Conservation (phyloP, 2,329 filamentous ascomycete genomes). For the Neopestalotiopsis sp. region DNA sequence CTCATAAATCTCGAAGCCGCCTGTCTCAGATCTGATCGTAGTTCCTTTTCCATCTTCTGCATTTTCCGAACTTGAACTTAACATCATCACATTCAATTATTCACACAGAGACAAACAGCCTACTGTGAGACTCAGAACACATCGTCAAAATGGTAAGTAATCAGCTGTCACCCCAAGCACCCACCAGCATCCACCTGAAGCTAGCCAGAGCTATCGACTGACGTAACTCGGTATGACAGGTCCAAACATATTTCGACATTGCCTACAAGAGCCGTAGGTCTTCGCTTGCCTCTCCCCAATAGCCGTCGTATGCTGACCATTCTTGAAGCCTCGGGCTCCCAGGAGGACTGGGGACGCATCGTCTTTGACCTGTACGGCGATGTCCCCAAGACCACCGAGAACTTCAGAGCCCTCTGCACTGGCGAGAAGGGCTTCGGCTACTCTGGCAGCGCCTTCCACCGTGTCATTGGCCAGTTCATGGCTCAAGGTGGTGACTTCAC, state of each 20-base stretch:
- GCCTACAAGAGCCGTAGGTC: not conserved
- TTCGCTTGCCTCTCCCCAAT: not conserved
- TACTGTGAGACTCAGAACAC: not conserved
- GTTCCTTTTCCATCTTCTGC: not conserved
- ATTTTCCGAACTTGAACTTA: not conserved
- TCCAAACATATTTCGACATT: not conserved
- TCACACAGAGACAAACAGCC: not conserved
- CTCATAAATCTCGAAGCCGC: not conserved
- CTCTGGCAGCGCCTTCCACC: slow-evolving; percentile 84
- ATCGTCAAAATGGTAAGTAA: not conserved
- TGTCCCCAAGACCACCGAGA: slow-evolving; percentile 86
- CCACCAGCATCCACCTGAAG: not conserved
- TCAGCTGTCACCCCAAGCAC: not conserved
- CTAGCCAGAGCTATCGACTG: not conserved
- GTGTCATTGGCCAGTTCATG: slow-evolving; percentile 93
- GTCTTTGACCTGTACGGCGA: slow-evolving; percentile 86
- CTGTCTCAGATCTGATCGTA: not conserved
- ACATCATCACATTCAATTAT: not conserved
- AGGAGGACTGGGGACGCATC: slow-evolving; percentile 50
- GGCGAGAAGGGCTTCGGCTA: slow-evolving; percentile 83
- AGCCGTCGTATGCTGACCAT: not conserved
- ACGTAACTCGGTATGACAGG: not conserved
- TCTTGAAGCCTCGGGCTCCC: not conserved
- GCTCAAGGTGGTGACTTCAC: slow-evolving; percentile 97
- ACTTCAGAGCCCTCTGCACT: slow-evolving; percentile 86